Conservation (phyloP, 1,139 yeast species). For the Tardiomyces blankii region DNA sequence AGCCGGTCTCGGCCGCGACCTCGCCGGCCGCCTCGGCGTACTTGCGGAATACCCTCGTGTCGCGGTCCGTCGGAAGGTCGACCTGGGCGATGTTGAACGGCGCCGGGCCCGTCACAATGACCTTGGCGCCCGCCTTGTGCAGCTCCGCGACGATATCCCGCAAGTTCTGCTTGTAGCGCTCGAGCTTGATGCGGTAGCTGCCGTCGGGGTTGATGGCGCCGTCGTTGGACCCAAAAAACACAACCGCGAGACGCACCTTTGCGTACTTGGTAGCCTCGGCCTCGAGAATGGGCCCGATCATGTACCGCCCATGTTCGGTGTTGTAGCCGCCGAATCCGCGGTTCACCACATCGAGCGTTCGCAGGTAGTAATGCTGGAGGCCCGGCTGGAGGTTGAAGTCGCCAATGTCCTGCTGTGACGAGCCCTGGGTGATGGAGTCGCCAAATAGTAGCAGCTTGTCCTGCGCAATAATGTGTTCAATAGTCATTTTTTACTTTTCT, state of each 20-base stretch:
- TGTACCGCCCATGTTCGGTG: constrained; percentile 20
- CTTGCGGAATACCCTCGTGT: constrained; percentile 25
- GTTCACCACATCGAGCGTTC: constrained; percentile 42
- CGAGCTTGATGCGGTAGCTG: constrained; percentile 43
- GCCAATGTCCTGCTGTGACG: constrained; percentile 27
- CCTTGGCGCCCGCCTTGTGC: constrained; percentile 30
- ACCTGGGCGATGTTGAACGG: constrained; percentile 37
- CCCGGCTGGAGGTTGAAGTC: constrained; percentile 35
- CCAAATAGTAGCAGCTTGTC: constrained; percentile 46
- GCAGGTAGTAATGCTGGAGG: constrained; percentile 32
- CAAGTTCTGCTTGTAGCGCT: constrained; percentile 38
- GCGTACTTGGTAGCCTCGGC: constrained; percentile 3
- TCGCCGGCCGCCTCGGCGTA: constrained; percentile 41
- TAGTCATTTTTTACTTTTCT: background rate
- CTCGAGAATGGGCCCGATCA: constrained; percentile 4
- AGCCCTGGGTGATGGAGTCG: constrained; percentile 49
- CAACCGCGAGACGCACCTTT: constrained; percentile 34
- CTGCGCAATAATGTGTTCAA: background rate
- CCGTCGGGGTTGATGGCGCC: constrained; percentile 32
- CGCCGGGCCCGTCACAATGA: constrained; percentile 55
- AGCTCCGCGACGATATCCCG: constrained; percentile 31
- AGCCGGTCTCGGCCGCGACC: constrained; percentile 34
- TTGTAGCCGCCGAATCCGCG: constrained; percentile 56
- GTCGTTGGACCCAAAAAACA: constrained; percentile 76
- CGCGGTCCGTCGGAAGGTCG: constrained; percentile 26